A percentile compares a stretch with the other conserved stretches of the same genome.
phyloP scores from a whole-genome alignment of 2,329 filamentous ascomycete species.

The Sclerotinia glacialis region DNA sequence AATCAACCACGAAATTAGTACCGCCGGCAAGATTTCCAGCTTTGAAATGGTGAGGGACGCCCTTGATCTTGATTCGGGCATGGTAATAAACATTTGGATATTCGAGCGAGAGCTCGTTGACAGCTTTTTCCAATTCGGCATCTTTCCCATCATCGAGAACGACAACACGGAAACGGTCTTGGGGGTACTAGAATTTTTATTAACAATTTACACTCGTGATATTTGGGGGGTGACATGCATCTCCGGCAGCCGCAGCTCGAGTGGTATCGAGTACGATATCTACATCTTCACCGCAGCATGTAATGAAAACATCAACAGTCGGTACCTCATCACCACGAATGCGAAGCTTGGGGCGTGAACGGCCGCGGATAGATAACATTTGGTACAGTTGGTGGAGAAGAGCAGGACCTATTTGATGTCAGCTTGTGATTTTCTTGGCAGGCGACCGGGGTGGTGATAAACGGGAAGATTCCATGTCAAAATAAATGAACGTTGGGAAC shows the following conservation, averaged over 20 bases:
- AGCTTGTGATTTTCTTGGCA: constrained; percentile 3
- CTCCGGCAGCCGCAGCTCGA: constrained; percentile 53
- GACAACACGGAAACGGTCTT: constrained; percentile 51
- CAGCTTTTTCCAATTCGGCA: constrained; percentile 42
- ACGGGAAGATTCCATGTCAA: background rate
- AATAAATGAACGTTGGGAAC: background rate
- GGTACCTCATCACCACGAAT: constrained; percentile 42
- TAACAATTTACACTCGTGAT: background rate
- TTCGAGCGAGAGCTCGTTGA: constrained; percentile 39
- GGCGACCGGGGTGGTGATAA: background rate
- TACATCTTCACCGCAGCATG: constrained; percentile 56
- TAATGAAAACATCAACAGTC: constrained; percentile 56
- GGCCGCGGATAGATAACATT: constrained; percentile 55
- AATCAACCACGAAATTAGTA: constrained; percentile 48
- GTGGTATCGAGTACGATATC: constrained; percentile 47
- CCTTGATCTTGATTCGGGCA: constrained; percentile 39
- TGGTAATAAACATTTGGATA: constrained; percentile 52
- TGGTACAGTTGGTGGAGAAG: constrained; percentile 58
- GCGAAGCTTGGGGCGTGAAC: constrained; percentile 52
- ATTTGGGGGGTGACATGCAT: constrained; percentile 34
- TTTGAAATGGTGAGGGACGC: constrained; percentile 55
- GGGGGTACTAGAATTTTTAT: constrained; percentile 44
- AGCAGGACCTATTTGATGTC: constrained; percentile 45
- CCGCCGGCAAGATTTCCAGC: constrained; percentile 64
- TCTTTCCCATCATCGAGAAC: constrained; percentile 56